Evolutionary conservation across 495 filamentous ascomycete species (phyloP), one percentile per base, ranked within the genome.

Genomic region (Hypomontagnella monticulosa): DNA sequence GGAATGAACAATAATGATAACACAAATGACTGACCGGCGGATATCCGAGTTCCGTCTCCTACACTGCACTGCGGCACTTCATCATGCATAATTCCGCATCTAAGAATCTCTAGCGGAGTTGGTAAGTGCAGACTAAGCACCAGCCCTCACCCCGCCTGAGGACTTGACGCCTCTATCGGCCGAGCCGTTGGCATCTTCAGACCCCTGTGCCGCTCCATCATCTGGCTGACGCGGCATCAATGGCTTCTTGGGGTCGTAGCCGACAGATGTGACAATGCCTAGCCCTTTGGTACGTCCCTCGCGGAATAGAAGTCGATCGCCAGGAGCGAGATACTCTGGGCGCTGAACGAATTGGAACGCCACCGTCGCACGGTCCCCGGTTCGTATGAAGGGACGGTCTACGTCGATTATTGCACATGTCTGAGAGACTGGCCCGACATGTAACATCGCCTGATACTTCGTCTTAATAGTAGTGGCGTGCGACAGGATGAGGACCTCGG

Each of bases 401-500:
- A 99, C 96, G 69, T 97, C 95, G 67, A 99, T 97, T 70, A 99
- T 97, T 5, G 93, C 88, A 66, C 96, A 98, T 0, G 95, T 99
- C 77, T 99, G 95, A 56, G 89, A 92, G 51, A 99, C 91, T 1
- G 95, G 91, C 6, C 95, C 95, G 15, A 99, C 95, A 70, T 99
- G 95, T 16, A 99, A 84, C 95, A 99, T 99, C 4, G 95, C 96
- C 76, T 99, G 95, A 72, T 99, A 99, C 70, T 93, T 93, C 4
- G 91, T 93, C 74, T 96, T 95, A 76, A 99, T 99, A 43, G 95
- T 99, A n/a, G 95, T 99, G 0, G 95, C 95, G 73, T 99, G 95
- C 3, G 90, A 93, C 6, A 99, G 83, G 61, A 99, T 99, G 4
- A 99, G 84, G 3, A 98, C 95, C 79, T 99, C 95, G 14, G 95